Evolutionary conservation across 1,284 basidiomycete genomes (phyloP).

Genomic region (Flammula alnicola): DNA sequence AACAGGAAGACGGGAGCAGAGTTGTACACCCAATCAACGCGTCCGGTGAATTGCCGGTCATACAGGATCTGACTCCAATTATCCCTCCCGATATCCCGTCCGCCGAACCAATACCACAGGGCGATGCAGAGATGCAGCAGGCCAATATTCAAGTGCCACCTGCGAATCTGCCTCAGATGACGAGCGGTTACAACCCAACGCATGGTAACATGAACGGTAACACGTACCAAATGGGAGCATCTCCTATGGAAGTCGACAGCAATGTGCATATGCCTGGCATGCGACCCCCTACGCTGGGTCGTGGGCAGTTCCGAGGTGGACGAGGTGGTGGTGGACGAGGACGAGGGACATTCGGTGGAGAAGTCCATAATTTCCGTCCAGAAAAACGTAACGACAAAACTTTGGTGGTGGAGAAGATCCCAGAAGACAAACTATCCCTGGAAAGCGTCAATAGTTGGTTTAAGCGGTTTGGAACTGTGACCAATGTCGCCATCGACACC

Average conservation of each 20-base stretch:
- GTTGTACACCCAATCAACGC: constrained; percentile 40
- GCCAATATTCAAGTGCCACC: constrained; percentile 16
- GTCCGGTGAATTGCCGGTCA: constrained; percentile 75
- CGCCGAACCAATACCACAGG: constrained; percentile 29
- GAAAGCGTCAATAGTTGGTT: constrained; percentile 89
- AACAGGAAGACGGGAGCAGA: constrained; percentile 49
- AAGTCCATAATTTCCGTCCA: constrained; percentile 67
- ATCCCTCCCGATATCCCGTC: constrained; percentile 31
- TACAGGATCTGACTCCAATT: constrained; percentile 77
- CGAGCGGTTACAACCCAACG: constrained; percentile 20
- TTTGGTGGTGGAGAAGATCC: constrained; percentile 93
- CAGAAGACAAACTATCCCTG: constrained; percentile 79
- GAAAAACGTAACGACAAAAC: constrained; percentile 80
- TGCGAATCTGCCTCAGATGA: constrained; percentile 14
- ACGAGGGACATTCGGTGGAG: constrained; percentile 57
- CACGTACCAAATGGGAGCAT: constrained; percentile 19
- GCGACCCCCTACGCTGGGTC: constrained; percentile 27
- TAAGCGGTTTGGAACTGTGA: constrained; percentile 90
- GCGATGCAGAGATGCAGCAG: constrained; percentile 31
- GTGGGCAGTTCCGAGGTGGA: constrained; percentile 40
- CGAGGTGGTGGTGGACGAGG: constrained; percentile 39
- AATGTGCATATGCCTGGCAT: constrained; percentile 27
- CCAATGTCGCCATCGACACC: constrained; percentile 88
- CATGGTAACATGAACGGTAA: constrained; percentile 20
- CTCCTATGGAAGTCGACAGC: constrained; percentile 47